phyloP scores from a whole-genome alignment of 2,329 filamentous ascomycete species.

The Cercospora brassicicola region DNA sequence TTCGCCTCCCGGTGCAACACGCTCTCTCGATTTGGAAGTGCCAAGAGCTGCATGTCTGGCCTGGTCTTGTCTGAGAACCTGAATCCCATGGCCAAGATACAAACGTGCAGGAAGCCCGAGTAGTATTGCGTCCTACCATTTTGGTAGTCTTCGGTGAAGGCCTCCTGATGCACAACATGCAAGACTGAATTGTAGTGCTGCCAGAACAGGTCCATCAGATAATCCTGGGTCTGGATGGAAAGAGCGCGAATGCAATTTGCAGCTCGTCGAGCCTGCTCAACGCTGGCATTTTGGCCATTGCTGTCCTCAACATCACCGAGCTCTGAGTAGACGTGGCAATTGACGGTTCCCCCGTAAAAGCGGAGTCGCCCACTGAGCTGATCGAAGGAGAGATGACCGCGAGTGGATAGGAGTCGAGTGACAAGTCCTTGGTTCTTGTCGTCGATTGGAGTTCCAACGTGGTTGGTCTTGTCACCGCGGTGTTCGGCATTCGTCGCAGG shows the following conservation, averaged over 20 bases:
- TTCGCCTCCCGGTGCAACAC: slow-evolving; percentile 32
- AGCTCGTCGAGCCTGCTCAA: slow-evolving; percentile 28
- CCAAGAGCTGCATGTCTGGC: slow-evolving; percentile 29
- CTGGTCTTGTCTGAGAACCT: slow-evolving; percentile 31
- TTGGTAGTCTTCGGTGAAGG: slow-evolving; percentile 30
- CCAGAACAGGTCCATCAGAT: slow-evolving; percentile 33
- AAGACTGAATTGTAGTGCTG: slow-evolving; percentile 32
- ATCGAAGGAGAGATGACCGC: slow-evolving; percentile 33
- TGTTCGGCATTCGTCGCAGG: slow-evolving; percentile 19
- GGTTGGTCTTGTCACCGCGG: slow-evolving; percentile 17
- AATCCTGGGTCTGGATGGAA: slow-evolving; percentile 30
- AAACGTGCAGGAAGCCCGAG: slow-evolving; percentile 33
- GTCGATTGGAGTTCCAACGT: slow-evolving; percentile 25
- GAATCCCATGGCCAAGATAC: slow-evolving; percentile 33
- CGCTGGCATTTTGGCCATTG: slow-evolving; percentile 16
- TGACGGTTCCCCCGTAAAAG: slow-evolving; percentile 33
- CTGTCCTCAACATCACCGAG: slow-evolving; percentile 21
- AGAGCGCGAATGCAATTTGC: slow-evolving; percentile 30
- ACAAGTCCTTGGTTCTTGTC: slow-evolving; percentile 31
- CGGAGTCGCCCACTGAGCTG: slow-evolving; percentile 29
- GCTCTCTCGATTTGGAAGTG: slow-evolving; percentile 29
- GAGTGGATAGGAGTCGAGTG: slow-evolving; percentile 28
- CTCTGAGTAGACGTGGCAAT: slow-evolving; percentile 31
- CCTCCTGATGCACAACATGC: slow-evolving; percentile 32
- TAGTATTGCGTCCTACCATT: slow-evolving; percentile 30